These are phyloP conservation scores for Mycena leptocephala DNA, from an alignment of 768 basidiomycete genomes.

Conservation along the genomic window DNA sequence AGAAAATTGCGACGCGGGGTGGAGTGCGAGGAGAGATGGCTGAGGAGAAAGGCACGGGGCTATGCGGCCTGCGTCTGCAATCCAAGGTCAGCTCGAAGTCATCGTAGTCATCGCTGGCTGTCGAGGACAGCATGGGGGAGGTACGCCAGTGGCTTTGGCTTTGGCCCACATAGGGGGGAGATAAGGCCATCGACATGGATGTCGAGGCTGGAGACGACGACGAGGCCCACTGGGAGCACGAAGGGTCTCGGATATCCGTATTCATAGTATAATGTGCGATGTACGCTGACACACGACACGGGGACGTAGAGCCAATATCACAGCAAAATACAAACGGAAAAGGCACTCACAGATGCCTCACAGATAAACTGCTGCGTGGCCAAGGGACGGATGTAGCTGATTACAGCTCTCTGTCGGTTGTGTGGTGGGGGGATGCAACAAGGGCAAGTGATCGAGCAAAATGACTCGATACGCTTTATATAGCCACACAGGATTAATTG, in stretches of 20 bases:
- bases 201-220: not conserved
- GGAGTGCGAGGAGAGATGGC: constrained; percentile 15
- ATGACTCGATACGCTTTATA: constrained; percentile 31
- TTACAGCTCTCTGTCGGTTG: constrained; percentile 28
- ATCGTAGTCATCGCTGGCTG: constrained; percentile 21
- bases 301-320: constrained; percentile 10
- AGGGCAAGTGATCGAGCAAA: not conserved
- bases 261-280: constrained; percentile 26
- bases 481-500: constrained; percentile 12
- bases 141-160: constrained; percentile 11
- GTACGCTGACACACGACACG: constrained; percentile 11
- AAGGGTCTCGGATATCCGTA: constrained; percentile 12
- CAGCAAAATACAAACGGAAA: constrained; percentile 26
- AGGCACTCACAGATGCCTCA: constrained; percentile 33
- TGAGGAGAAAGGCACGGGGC: constrained; percentile 20
- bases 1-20: constrained; percentile 31
- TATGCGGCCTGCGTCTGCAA: constrained; percentile 35
- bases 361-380: constrained; percentile 27
- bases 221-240: constrained; percentile 22
- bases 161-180: not conserved
- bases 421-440: constrained; percentile 20
- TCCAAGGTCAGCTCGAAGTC: constrained; percentile 30
- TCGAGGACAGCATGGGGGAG: constrained; percentile 33
- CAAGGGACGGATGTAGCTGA: constrained; percentile 29
- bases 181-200: not conserved